phyloP scores from a whole-genome alignment of 2,329 filamentous ascomycete genomes.

The Alternaria sp. region DNA sequence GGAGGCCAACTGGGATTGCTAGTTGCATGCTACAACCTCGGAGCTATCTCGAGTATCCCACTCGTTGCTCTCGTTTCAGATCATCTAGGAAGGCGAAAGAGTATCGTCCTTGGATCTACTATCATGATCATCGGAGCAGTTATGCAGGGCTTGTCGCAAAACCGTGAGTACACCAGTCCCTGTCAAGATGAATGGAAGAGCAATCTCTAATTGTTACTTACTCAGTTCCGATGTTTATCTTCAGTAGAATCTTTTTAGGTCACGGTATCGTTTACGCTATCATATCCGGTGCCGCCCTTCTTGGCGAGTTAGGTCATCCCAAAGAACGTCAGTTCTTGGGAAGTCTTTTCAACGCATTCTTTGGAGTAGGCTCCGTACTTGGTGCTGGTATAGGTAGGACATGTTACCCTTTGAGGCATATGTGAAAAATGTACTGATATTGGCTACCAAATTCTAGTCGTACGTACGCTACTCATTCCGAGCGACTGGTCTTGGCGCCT shows the following conservation, averaged over 20 bases:
- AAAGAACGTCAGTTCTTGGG: conserved; percentile 72
- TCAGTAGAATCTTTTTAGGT: conserved; percentile 68
- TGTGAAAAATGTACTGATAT: not conserved
- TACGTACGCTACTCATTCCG: conserved; percentile 66
- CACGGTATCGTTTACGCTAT: conserved; percentile 73
- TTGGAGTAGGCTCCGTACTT: conserved; percentile 65
- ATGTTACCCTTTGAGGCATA: not conserved
- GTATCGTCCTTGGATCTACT: conserved; percentile 63
- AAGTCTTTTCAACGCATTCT: conserved; percentile 74
- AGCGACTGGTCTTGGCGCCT: conserved; percentile 73
- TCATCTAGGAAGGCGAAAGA: conserved; percentile 63
- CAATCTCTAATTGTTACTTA: not conserved
- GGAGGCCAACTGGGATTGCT: conserved; percentile 63
- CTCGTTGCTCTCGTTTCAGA: conserved; percentile 66
- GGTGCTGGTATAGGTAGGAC: conserved; percentile 62
- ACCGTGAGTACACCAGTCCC: conserved; percentile 29
- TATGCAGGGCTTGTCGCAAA: conserved; percentile 62
- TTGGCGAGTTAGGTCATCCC: conserved; percentile 72
- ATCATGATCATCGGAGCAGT: conserved; percentile 65
- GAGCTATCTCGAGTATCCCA: conserved; percentile 66
- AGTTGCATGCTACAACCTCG: conserved; percentile 66
- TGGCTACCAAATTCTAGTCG: conserved; percentile 50
- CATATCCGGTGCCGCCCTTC: conserved; percentile 69
- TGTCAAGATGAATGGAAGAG: no score
- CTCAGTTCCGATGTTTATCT: conserved; percentile 61